Evolutionary conservation across 176 grass and related monocot genomes (phyloP).

Genomic region (Tuctoria greenei): DNA sequence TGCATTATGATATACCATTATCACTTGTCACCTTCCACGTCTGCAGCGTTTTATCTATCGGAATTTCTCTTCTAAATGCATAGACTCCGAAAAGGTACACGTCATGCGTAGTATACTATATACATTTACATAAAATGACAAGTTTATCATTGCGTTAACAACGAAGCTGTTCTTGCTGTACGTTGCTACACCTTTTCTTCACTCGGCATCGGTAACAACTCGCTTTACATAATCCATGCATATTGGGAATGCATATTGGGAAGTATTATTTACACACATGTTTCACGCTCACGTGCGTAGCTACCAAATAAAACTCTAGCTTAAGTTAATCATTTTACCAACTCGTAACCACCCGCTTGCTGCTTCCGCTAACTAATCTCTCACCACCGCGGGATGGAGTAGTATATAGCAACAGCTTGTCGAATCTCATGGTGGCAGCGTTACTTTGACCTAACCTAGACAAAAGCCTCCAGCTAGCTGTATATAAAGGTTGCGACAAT

Average conservation of each 20-base stretch:
- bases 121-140: background rate
- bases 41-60: background rate
- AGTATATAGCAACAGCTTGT: background rate
- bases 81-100: background rate
- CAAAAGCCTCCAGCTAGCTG: background rate
- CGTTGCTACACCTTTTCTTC: slow-evolving; percentile 21
- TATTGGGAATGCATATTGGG: too few relatives aligned
- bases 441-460: slow-evolving; percentile 8
- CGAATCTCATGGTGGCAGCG: background rate
- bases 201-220: background rate
- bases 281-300: slow-evolving; percentile 21
- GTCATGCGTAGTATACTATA: background rate
- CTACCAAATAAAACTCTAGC: background rate
- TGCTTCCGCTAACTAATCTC: background rate
- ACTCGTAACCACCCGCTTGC: slow-evolving; percentile 18
- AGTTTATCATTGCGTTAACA: slow-evolving; percentile 6
- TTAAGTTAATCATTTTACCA: background rate
- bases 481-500: background rate
- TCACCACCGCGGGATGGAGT: too few relatives aligned
- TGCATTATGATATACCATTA: background rate
- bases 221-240: background rate
- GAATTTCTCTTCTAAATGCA: background rate
- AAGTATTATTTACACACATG: background rate
- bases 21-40: background rate
- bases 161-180: background rate